Evolutionary conservation across 2,329 filamentous ascomycete genomes (phyloP).

Genomic region (Sclerotiophoma versabilis): DNA sequence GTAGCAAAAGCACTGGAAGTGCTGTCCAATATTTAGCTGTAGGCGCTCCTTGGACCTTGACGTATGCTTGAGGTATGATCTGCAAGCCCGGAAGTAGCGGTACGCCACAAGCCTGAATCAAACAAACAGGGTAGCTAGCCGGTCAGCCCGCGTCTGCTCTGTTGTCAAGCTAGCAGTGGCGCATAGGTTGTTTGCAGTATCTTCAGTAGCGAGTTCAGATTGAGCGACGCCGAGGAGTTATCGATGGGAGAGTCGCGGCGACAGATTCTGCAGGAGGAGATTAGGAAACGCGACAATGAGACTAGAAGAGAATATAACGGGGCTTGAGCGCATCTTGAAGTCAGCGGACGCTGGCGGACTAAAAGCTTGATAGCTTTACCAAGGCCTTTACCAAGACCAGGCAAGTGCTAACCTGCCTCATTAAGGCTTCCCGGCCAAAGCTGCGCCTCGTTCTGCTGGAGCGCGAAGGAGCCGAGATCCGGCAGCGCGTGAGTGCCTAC

Average conservation of each 20-base stretch:
- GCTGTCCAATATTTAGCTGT: background rate
- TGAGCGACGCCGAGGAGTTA: background rate
- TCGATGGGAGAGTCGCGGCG: background rate
- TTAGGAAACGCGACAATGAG: background rate
- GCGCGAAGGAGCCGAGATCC: constrained; percentile 11
- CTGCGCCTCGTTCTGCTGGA: constrained; percentile 6
- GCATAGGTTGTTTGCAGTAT: background rate
- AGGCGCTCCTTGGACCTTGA: background rate
- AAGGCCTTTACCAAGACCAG: background rate
- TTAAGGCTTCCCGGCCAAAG: background rate
- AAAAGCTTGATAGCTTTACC: constrained; percentile 7
- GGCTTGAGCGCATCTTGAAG: constrained; percentile 6
- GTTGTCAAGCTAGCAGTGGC: constrained; percentile 5
- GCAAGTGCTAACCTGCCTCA: constrained; percentile 1
- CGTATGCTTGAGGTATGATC: background rate
- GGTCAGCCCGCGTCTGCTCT: background rate
- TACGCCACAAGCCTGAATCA: background rate
- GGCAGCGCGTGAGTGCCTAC: constrained; percentile 10
- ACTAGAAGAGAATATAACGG: background rate
- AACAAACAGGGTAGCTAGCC: background rate
- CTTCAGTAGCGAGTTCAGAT: background rate
- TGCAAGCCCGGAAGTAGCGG: background rate
- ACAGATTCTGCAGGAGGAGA: background rate
- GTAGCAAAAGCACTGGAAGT: background rate
- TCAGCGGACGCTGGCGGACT: constrained; percentile 14